These are phyloP conservation scores for Yamadazyma nakazawae DNA, from an alignment of 805 yeast species.

Conservation along the genomic window DNA sequence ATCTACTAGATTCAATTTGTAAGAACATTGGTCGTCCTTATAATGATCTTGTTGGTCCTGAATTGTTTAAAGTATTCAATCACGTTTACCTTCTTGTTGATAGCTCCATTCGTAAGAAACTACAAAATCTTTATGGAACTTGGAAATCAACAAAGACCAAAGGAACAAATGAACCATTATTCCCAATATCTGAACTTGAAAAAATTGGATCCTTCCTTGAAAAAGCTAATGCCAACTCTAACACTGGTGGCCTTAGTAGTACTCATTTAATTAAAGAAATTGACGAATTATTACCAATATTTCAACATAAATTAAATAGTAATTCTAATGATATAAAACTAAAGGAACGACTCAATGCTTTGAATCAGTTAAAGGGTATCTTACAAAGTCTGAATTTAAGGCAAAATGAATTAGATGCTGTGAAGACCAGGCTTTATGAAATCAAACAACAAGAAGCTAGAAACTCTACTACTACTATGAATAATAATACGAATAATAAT, in stretches of 20 bases:
- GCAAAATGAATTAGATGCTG: slow-evolving; percentile 31
- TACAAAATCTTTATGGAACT: slow-evolving; percentile 76
- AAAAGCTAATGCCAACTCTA: slow-evolving; percentile 14
- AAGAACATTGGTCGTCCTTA: slow-evolving; percentile 90
- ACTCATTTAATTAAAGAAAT: slow-evolving; percentile 30
- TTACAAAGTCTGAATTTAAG: slow-evolving; percentile 36
- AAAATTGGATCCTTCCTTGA: slow-evolving; percentile 69
- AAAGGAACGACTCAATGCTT: slow-evolving; percentile 41
- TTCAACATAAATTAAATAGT: slow-evolving; percentile 35
- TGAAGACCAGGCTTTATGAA: slow-evolving; percentile 35
- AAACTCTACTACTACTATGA: slow-evolving; percentile 2
- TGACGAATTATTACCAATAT: slow-evolving; percentile 38
- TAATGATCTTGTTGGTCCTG: slow-evolving; percentile 69
- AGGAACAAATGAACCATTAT: slow-evolving; percentile 62
- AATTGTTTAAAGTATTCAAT: slow-evolving; percentile 66
- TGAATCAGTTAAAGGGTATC: slow-evolving; percentile 41
- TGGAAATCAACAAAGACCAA: slow-evolving; percentile 74
- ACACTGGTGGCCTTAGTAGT: slow-evolving; percentile 17
- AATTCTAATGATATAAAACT: slow-evolving; percentile 44
- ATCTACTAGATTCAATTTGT: slow-evolving; percentile 85
- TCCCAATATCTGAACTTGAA: slow-evolving; percentile 65
- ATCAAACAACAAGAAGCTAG: slow-evolving; percentile 33
- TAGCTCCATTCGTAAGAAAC: slow-evolving; percentile 62
- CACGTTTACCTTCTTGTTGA: slow-evolving; percentile 76
- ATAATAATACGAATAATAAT: too few species aligned